These are phyloP conservation scores for Ceratocystis albifundus DNA, from an alignment of 2,329 filamentous ascomycete species.

Conservation along the genomic window DNA sequence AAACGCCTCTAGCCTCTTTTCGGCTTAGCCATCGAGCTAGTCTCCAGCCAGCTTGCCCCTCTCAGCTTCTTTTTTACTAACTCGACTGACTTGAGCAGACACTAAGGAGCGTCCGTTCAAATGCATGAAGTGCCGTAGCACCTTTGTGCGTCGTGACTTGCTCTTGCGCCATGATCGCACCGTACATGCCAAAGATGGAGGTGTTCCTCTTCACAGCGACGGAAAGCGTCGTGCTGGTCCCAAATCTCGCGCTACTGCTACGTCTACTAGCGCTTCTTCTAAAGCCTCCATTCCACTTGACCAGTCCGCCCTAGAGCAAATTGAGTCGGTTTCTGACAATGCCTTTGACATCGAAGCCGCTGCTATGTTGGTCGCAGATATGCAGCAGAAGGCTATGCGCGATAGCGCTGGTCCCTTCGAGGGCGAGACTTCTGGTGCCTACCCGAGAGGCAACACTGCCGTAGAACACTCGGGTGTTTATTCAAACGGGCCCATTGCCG, in stretches of 20 bases:
- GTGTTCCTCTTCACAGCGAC: constrained; percentile 85
- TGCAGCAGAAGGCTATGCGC: constrained; percentile 81
- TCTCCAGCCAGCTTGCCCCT: background rate
- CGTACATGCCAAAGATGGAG: constrained; percentile 95
- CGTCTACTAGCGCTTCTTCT: constrained; percentile 48
- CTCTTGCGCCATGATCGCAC: constrained; percentile 95
- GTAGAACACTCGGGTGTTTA: constrained; percentile 71
- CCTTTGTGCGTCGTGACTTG: constrained; percentile 93
- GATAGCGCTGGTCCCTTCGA: constrained; percentile 46
- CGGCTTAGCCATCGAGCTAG: constrained; percentile 12
- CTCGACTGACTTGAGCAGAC: constrained; percentile 42
- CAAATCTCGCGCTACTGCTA: constrained; percentile 44
- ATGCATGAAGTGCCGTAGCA: constrained; percentile 95
- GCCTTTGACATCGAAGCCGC: constrained; percentile 94
- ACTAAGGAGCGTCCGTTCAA: constrained; percentile 99
- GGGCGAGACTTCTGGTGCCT: constrained; percentile 49
- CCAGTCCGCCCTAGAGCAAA: constrained; percentile 76
- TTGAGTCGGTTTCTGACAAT: constrained; percentile 71
- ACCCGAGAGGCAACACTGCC: constrained; percentile 57
- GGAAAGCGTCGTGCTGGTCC: constrained; percentile 70
- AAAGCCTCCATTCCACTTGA: constrained; percentile 76
- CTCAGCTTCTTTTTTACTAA: constrained; percentile 21
- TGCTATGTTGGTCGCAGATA: constrained; percentile 95
- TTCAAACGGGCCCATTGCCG: constrained; percentile 62
- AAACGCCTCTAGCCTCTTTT: constrained; percentile 13